Conservation (phyloP, 805 yeast species). For the Spathaspora hagerdaliae region DNA sequence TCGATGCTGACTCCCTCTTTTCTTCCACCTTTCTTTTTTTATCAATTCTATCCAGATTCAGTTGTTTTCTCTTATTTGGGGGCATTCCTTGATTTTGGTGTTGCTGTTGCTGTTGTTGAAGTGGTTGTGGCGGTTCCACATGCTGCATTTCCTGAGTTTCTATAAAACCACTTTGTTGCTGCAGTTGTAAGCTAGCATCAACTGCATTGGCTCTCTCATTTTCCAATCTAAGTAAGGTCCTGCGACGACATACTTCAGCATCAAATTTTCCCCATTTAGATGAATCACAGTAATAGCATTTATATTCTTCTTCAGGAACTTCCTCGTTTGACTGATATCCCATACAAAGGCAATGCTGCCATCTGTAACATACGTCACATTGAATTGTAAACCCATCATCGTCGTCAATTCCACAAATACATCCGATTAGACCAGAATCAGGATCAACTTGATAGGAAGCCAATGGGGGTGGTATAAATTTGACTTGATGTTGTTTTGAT, state of each 20-base stretch:
- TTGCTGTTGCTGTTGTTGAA: background rate
- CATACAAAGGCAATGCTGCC: constrained; percentile 96
- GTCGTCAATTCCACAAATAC: constrained; percentile 81
- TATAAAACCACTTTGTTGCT: background rate
- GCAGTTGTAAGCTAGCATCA: background rate
- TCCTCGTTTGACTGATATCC: constrained; percentile 65
- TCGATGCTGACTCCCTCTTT: background rate
- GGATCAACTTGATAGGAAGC: constrained; percentile 63
- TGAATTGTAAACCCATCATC: constrained; percentile 95
- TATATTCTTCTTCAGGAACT: constrained; percentile 74
- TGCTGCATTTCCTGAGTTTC: background rate
- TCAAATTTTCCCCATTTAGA: constrained; percentile 41
- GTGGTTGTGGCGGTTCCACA: background rate
- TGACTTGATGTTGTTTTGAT: constrained; percentile 3
- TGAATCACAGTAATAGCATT: constrained; percentile 72
- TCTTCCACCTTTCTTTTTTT: constrained; percentile 9
- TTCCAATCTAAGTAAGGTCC: constrained; percentile 29
- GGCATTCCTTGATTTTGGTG: constrained; percentile 1
- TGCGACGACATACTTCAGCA: constrained; percentile 26
- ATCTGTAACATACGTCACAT: constrained; percentile 86
- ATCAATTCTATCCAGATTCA: constrained; percentile 12
- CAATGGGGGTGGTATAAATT: constrained; percentile 25
- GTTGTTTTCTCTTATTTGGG: constrained; percentile 14
- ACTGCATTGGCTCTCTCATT: constrained; percentile 12
- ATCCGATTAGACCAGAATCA: constrained; percentile 82